Conservation (phyloP, 805 yeast species). For the Candida boidinii region DNA sequence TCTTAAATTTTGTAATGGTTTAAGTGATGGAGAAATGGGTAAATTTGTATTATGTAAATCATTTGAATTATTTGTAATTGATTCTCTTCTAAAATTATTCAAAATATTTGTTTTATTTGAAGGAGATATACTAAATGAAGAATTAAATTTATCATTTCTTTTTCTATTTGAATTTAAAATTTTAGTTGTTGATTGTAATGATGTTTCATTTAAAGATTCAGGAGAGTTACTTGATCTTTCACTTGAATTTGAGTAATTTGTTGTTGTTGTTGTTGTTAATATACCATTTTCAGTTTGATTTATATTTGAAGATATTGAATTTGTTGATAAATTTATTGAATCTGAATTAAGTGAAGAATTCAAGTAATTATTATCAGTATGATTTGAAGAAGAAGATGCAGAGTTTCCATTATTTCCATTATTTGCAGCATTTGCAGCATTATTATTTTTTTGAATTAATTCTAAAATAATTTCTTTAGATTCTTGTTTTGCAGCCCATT, state of each 20-base stretch:
- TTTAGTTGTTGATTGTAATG: too few relatives aligned
- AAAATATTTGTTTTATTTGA: conserved; percentile 4
- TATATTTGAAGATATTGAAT: too few relatives aligned
- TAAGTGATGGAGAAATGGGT: conserved; percentile 30
- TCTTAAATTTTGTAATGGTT: conserved; percentile 22
- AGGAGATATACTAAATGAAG: conserved; percentile 19
- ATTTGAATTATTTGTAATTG: conserved; percentile 36
- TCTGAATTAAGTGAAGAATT: too few relatives aligned
- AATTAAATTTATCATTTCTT: too few relatives aligned
- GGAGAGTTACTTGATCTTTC: too few relatives aligned
- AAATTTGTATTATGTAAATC: conserved; percentile 38
- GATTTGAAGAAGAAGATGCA: neutral
- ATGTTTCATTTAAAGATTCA: too few relatives aligned
- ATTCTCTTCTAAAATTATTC: conserved; percentile 33
- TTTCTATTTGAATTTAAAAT: too few relatives aligned
- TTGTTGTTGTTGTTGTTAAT: too few relatives aligned
- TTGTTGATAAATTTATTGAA: too few relatives aligned
- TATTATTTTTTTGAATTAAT: conserved; percentile 14
- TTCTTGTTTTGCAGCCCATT: conserved; percentile 74
- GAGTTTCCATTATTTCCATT: neutral
- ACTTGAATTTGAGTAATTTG: too few relatives aligned
- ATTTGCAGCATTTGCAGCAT: conserved; percentile 7
- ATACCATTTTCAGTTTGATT: too few relatives aligned
- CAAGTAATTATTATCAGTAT: too few relatives aligned
- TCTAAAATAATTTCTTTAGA: conserved; percentile 15